Conservation (phyloP, 2,329 filamentous ascomycete species). For the Massarina eburnea region DNA sequence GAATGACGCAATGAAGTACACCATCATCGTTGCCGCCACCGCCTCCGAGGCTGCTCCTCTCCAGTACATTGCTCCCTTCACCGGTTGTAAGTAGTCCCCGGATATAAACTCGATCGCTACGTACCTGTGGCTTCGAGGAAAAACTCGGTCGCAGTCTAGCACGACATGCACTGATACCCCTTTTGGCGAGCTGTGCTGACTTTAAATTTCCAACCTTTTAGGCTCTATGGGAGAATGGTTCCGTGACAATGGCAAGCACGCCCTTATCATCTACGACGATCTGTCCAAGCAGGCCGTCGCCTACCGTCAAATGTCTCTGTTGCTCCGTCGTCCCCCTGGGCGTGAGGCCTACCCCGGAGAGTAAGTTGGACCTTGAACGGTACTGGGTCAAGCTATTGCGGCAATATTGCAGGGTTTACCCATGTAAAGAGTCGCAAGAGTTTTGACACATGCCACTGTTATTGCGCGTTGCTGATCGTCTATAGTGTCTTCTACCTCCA, state of each 20-base stretch:
- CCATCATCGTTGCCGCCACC: constrained; percentile 84
- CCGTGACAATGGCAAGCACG: constrained; percentile 82
- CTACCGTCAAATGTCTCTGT: constrained; percentile 97
- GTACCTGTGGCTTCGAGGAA: too few relatives aligned
- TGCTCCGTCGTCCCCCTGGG: constrained; percentile 95
- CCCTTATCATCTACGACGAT: constrained; percentile 91
- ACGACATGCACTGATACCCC: too few relatives aligned
- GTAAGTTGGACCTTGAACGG: constrained; percentile 43
- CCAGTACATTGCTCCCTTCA: constrained; percentile 89
- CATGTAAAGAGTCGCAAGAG: too few relatives aligned
- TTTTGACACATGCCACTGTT: too few relatives aligned
- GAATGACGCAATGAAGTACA: constrained; percentile 99
- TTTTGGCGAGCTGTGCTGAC: too few relatives aligned
- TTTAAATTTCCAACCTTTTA: background rate
- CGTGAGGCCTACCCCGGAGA: constrained; percentile 99
- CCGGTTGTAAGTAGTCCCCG: constrained; percentile 64
- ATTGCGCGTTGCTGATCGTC: constrained; percentile 3
- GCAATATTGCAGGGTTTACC: background rate
- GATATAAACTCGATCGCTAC: too few relatives aligned
- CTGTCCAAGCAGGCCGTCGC: constrained; percentile 97
- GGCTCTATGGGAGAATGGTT: constrained; percentile 62
- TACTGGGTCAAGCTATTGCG: too few relatives aligned
- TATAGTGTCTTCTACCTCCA: constrained; percentile 90
- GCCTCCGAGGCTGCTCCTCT: constrained; percentile 95
- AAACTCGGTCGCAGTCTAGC: too few relatives aligned